Evolutionary conservation across 1,284 basidiomycete genomes (phyloP).

Genomic region (Wallemia hederae): DNA sequence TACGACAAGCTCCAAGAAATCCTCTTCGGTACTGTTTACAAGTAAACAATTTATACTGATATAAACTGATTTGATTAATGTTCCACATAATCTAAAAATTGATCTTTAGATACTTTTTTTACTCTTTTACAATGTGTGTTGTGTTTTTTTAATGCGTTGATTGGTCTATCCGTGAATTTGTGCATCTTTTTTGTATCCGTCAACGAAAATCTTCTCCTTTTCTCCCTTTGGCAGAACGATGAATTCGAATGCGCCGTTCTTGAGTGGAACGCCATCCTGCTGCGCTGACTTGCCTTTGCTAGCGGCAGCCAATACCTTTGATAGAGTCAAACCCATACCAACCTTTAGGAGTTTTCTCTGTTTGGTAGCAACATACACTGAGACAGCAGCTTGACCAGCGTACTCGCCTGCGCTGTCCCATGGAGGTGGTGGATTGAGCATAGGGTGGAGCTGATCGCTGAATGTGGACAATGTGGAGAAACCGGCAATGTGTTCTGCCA

Average conservation of each 20-base stretch:
- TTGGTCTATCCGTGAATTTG: no score
- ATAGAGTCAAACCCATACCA: background rate
- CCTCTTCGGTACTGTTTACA: conserved; percentile 41
- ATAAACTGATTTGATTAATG: background rate
- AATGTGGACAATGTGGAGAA: conserved; percentile 69
- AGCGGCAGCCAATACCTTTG: background rate
- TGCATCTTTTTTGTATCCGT: background rate
- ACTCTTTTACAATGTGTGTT: background rate
- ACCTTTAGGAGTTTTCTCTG: background rate
- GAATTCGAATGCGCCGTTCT: background rate
- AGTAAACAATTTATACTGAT: background rate
- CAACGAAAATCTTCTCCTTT: background rate
- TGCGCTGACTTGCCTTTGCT: background rate
- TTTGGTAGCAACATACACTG: background rate
- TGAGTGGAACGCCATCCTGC: background rate
- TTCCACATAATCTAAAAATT: background rate
- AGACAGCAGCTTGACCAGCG: background rate
- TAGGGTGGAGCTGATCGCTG: conserved; percentile 38
- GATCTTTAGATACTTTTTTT: background rate
- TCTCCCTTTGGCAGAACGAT: background rate
- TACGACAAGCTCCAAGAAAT: conserved; percentile 77
- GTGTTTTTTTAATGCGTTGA: no score
- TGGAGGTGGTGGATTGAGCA: conserved; percentile 34
- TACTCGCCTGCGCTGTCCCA: background rate
- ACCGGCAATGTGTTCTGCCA: conserved; percentile 57